Evolutionary conservation across 306 rosid species (phyloP).

Genomic region (Sophora flavescens): DNA sequence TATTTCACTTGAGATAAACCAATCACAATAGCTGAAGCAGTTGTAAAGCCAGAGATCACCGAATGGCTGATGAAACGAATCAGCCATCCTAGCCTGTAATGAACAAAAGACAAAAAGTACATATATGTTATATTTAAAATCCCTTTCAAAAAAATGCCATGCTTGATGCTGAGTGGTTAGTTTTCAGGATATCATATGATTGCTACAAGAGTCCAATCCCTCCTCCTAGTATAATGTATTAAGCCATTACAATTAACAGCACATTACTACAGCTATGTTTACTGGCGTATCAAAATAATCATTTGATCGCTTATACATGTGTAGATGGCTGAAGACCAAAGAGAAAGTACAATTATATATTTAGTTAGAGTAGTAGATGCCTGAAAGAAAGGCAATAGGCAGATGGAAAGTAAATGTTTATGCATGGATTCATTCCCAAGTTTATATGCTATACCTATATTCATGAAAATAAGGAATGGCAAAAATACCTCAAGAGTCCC

Average conservation of each 20-base stretch:
- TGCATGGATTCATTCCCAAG: constrained; percentile 21
- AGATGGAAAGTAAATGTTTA: not conserved
- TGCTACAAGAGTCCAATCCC: constrained; percentile 31
- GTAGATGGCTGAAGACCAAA: not conserved
- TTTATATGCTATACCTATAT: constrained; percentile 34
- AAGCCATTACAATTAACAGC: constrained; percentile 32
- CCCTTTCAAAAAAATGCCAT: constrained; percentile 24
- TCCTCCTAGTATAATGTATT: constrained; percentile 15
- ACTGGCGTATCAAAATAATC: constrained; percentile 28
- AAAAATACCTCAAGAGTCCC: constrained; percentile 91
- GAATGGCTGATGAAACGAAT: constrained; percentile 98
- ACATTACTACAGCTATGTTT: constrained; percentile 2
- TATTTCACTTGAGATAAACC: constrained; percentile 94
- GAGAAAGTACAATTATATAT: constrained; percentile 25
- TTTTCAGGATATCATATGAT: constrained; percentile 19
- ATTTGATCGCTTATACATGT: constrained; percentile 21
- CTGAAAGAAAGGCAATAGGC: constrained; percentile 34
- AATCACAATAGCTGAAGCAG: constrained; percentile 95
- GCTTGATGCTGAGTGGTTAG: constrained; percentile 33
- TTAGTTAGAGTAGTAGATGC: constrained; percentile 10
- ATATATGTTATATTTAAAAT: constrained; percentile 26
- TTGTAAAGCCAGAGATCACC: constrained; percentile 97
- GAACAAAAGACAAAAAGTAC: constrained; percentile 37
- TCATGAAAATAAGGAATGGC: constrained; percentile 32
- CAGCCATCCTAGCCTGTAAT: constrained; percentile 98